These are phyloP conservation scores for Mycena capillaripes DNA, from an alignment of 768 basidiomycete species.

Conservation along the genomic window DNA sequence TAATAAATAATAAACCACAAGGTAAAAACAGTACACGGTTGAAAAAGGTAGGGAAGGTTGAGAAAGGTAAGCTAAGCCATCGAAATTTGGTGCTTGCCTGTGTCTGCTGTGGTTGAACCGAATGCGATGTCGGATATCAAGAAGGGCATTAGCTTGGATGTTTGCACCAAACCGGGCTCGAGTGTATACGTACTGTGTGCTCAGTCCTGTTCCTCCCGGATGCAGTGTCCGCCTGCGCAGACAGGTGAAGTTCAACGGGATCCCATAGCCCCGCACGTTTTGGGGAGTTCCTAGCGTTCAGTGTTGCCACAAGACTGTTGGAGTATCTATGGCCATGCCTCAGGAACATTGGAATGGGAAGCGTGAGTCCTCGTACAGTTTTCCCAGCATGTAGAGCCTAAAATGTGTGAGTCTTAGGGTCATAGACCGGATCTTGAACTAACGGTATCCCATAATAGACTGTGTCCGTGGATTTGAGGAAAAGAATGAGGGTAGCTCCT, in stretches of 20 bases:
- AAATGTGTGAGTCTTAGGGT: slow-evolving; percentile 6
- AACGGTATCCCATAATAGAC: slow-evolving; percentile 6
- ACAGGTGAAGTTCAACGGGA: slow-evolving; percentile 11
- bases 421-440: not conserved
- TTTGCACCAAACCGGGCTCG: not conserved
- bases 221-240: not conserved
- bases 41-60: too few relatives aligned
- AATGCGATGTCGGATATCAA: not conserved
- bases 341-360: slow-evolving; percentile 7
- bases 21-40: not conserved
- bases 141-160: slow-evolving; percentile 3
- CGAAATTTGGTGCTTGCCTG: slow-evolving; percentile 5
- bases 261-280: slow-evolving; percentile 14
- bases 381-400: slow-evolving; percentile 13
- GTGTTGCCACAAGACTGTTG: slow-evolving; percentile 16
- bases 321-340: slow-evolving; percentile 12
- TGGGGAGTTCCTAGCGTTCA: slow-evolving; percentile 11
- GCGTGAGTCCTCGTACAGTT: slow-evolving; percentile 10
- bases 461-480: slow-evolving; percentile 14
- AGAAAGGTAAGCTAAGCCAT: slow-evolving; percentile 8
- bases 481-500: slow-evolving; percentile 8
- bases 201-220: slow-evolving; percentile 6
- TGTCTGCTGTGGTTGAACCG: slow-evolving; percentile 12
- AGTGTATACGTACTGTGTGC: slow-evolving; percentile 2
- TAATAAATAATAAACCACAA: not conserved